Conservation (phyloP, 257 asterid genomes). For the Solanum chiquidenum region DNA sequence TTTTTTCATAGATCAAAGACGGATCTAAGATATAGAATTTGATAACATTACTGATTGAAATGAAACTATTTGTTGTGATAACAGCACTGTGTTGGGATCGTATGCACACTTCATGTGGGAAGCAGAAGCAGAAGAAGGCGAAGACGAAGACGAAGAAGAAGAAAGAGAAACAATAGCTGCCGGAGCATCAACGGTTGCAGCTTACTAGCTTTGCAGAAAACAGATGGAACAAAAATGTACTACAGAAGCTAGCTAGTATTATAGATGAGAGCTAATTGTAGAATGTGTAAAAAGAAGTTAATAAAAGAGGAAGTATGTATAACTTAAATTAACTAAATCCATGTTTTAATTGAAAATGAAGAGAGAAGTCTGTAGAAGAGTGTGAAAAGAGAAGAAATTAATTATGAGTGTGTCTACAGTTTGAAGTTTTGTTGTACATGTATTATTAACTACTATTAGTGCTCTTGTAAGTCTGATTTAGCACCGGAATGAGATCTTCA, state of each 20-base stretch:
- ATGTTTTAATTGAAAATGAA: neutral
- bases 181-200: neutral
- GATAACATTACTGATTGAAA: neutral
- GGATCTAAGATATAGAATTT: neutral
- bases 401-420: too few relatives aligned
- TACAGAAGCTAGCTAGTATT: neutral
- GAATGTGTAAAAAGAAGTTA: neutral
- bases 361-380: neutral
- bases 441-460: neutral
- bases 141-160: neutral
- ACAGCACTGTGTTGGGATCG: slow-evolving; percentile 60
- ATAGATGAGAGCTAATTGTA: neutral
- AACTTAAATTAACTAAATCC: neutral
- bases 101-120: slow-evolving; percentile 76
- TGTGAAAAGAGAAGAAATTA: neutral
- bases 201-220: neutral
- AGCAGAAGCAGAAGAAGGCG: slow-evolving; percentile 28
- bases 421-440: neutral
- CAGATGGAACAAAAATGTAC: neutral
- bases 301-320: neutral
- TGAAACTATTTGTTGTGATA: neutral
- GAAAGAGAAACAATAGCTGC: neutral
- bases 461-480: neutral
- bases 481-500: neutral
- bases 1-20: neutral